phyloP scores from a whole-genome alignment of 129 eudicot genomes.

The Flaveria brownii region DNA sequence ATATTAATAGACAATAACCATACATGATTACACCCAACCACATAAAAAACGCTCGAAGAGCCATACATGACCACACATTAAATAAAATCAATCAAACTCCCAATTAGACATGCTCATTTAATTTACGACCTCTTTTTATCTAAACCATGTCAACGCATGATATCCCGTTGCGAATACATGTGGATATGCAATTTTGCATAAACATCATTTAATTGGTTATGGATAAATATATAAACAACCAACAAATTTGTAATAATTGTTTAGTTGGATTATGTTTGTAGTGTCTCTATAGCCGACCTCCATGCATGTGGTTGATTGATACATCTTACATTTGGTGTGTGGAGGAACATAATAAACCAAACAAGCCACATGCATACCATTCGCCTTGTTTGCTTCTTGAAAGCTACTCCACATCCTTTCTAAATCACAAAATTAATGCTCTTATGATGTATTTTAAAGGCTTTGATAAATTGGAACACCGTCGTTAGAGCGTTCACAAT shows the following conservation, averaged over 20 bases:
- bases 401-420: conserved; percentile 20
- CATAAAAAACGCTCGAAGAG: no score
- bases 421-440: not conserved
- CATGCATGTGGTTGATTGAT: conserved; percentile 16
- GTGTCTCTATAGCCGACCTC: not conserved
- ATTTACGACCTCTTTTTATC: no score
- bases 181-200: not conserved
- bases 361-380: conserved; percentile 13
- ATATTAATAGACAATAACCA: no score
- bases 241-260: no score
- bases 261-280: not conserved
- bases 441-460: not conserved
- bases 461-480: not conserved
- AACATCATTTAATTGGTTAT: no score
- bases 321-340: not conserved
- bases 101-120: no score
- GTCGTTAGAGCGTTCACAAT: no score
- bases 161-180: not conserved
- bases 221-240: no score
- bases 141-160: not conserved
- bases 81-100: no score
- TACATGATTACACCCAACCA: no score
- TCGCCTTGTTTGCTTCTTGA: conserved; percentile 8
- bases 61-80: no score
- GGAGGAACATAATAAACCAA: not conserved